Evolutionary conservation across 148 eudicot species (phyloP).

Genomic region (Pouteria glomerata): DNA sequence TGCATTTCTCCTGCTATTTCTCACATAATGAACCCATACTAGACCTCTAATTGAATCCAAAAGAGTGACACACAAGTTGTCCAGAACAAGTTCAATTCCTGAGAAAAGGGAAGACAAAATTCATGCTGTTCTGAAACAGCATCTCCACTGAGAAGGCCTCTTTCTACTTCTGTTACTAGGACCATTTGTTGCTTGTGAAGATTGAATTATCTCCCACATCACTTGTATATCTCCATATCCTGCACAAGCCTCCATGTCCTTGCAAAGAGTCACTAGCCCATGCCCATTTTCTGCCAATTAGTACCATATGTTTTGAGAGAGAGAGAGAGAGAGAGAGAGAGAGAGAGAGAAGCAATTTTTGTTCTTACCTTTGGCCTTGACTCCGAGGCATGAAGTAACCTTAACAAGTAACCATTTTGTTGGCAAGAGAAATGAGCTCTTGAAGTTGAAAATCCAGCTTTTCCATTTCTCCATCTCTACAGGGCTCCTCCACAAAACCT

Average conservation of each 20-base stretch:
- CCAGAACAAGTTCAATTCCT: too few species aligned
- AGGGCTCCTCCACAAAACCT: background rate
- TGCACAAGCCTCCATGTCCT: conserved; percentile 59
- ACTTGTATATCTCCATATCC: conserved; percentile 62
- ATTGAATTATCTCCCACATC: conserved; percentile 73
- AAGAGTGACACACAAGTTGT: conserved; percentile 4
- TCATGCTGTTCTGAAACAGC: conserved; percentile 28
- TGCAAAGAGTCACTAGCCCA: conserved; percentile 44
- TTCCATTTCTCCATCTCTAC: conserved; percentile 28
- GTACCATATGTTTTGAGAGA: background rate
- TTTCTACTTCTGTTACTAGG: conserved; percentile 5
- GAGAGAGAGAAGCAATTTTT: background rate
- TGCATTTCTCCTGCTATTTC: background rate
- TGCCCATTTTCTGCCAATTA: conserved; percentile 24
- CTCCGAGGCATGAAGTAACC: conserved; percentile 20
- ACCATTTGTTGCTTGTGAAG: conserved; percentile 16
- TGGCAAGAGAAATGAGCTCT: conserved; percentile 20
- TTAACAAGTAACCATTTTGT: conserved; percentile 20
- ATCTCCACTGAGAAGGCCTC: conserved; percentile 20
- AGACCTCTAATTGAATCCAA: background rate
- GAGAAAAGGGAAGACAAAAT: background rate
- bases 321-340: conserved; percentile 1
- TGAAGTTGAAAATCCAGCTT: conserved; percentile 28
- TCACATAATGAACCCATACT: background rate
- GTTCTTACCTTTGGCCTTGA: conserved; percentile 23